Base-by-base conservation (phyloP, 2,329 filamentous ascomycete genomes). In the Aspergillus melleus region DNA sequence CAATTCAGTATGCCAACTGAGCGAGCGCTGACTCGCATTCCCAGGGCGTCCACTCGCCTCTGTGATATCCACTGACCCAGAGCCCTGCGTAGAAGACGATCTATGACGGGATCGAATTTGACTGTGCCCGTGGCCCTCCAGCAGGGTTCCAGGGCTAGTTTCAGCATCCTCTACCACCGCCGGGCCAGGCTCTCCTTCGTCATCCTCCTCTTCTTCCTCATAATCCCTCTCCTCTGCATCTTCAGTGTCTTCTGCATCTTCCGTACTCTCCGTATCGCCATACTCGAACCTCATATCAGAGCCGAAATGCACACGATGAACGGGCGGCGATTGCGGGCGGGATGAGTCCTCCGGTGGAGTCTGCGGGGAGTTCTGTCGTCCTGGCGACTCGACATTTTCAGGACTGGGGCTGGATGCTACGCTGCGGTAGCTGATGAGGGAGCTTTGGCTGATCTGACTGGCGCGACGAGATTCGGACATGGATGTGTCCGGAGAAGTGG, bases 61-160 rank as follows among this genome's bases (percentile, higher is more conserved):
- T 5, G 72, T 58, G n/a, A 74, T 68, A 55, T 74, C 72, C 11
- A 61, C 56, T 0, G 72, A 66, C 4, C 64, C 65, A 12, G 44
- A 24, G n/a, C 44, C 44, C 19, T 47, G 44, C 2, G 19, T 6
- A 22, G 20, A 42, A 4, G 36, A 42, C 8, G 36, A 14, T 42
- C 16, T 42, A 42, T 42, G 36, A n/a, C 36, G 36, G 14, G 36
- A n/a, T 2, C 36, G 36, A n/a, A 42, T 42, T 6, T 42, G 36
- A n/a, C 16, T n/a, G 5, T 42, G 36, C 5, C 36, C 36, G 6
- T n/a, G 16, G 14, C 36, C 36, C 16, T 16, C 6, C 12, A 6
- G 36, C 14, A 4, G 36, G 14, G 36, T 5, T 4, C 14, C 36
- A 16, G 16, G 36, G 16, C 36, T 42, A 3, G 16, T 8, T 42